Percentiles rank a stretch among this genome's conserved stretches.
phyloP scores from a whole-genome alignment of 768 basidiomycete species.

The Panellus pusillus region DNA sequence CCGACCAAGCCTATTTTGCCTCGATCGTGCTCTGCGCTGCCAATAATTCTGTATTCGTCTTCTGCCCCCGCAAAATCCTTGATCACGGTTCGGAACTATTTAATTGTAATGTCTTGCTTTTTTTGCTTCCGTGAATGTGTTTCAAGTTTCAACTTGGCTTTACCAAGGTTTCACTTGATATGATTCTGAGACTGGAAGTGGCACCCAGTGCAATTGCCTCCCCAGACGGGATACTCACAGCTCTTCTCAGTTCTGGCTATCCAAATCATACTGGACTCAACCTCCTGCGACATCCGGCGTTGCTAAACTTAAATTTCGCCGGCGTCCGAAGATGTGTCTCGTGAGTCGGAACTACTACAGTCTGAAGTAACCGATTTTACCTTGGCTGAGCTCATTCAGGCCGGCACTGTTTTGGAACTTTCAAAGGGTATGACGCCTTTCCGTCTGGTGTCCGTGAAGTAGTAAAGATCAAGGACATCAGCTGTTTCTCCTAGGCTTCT shows the following conservation, averaged over 20 bases:
- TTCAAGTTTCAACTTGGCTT: neutral
- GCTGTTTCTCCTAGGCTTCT: too few relatives aligned
- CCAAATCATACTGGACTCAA: neutral
- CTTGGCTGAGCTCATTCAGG: neutral
- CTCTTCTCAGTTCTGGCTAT: too few relatives aligned
- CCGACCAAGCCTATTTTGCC: slow-evolving; percentile 8
- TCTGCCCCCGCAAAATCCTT: slow-evolving; percentile 14
- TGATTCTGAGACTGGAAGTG: neutral
- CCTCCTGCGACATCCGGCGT: neutral
- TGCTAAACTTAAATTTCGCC: slow-evolving; percentile 9
- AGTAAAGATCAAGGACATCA: too few relatives aligned
- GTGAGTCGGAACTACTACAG: neutral
- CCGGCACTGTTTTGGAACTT: too few relatives aligned
- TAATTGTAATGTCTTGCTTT: neutral
- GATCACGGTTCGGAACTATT: slow-evolving; percentile 16
- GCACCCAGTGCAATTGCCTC: neutral
- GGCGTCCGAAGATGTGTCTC: slow-evolving; percentile 5
- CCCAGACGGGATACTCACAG: neutral
- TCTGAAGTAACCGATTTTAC: neutral
- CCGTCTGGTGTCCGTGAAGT: too few relatives aligned
- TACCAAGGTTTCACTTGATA: neutral
- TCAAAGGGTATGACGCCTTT: too few relatives aligned
- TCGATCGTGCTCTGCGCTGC: neutral
- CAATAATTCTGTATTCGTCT: slow-evolving; percentile 3
- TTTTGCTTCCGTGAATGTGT: slow-evolving; percentile 12